These are phyloP conservation scores for Trypethelium eluteriae DNA, from an alignment of 495 filamentous ascomycete species.

Conservation along the genomic window DNA sequence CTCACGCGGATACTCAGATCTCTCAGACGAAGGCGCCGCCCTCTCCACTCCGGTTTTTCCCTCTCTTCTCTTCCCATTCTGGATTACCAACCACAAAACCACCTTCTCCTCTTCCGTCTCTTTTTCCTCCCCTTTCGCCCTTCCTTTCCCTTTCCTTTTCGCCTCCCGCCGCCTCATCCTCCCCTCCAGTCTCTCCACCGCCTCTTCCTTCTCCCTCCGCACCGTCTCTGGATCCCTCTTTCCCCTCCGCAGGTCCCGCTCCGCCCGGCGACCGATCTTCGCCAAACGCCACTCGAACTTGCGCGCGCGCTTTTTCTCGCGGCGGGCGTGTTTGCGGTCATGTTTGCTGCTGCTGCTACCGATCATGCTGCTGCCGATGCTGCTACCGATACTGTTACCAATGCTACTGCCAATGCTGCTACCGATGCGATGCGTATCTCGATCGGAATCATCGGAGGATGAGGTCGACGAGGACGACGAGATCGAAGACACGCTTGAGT, in stretches of 20 bases:
- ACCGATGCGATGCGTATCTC: no score
- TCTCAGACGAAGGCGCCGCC: not conserved
- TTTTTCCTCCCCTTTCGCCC: not conserved
- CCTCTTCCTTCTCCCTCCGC: not conserved
- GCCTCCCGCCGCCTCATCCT: not conserved
- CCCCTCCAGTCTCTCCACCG: not conserved
- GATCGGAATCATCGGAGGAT: not conserved
- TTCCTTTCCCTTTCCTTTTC: not conserved
- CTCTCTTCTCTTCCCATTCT: not conserved
- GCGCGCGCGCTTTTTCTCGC: not conserved
- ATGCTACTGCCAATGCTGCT: no score
- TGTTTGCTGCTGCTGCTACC: not conserved
- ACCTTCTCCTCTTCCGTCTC: not conserved
- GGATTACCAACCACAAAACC: slow-evolving; percentile 1
- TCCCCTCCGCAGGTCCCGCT: not conserved
- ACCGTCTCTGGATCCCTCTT: not conserved
- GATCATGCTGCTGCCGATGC: no score
- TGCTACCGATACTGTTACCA: no score
- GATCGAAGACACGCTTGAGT: not conserved
- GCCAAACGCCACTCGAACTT: not conserved
- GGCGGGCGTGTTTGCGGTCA: not conserved
- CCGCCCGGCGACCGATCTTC: not conserved
- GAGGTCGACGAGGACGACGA: not conserved
- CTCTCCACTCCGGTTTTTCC: not conserved
- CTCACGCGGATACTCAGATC: not conserved